Evolutionary conservation across 2,329 filamentous ascomycete genomes (phyloP), one percentile per base, ranked within the genome.

Genomic region (Chrysoporthe puriensis): DNA sequence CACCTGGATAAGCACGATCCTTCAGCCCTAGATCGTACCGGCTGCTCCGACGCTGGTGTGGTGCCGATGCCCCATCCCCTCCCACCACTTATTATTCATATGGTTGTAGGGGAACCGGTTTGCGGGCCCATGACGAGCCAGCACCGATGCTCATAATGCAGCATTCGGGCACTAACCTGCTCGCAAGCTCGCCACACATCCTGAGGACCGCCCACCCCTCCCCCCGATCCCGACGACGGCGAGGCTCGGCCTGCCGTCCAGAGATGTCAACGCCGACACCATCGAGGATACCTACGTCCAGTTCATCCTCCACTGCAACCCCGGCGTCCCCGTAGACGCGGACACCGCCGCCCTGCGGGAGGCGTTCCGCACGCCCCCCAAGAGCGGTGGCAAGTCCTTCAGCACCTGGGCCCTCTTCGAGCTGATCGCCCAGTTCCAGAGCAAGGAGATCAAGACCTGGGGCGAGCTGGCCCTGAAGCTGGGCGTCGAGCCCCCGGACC

Each of bases 261-360:
- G 85, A 70, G 82, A 88, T 69, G 88, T 97, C 42, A 89, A 87
- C 3, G 85, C 88, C 73, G 85, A 86, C 1, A 91, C 86, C 14
- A 90, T 97, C 71, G 92, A 94, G 74, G 88, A 95, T 76, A 90
- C 92, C 62, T 97, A 94, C 76, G 90, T 94, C 69, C 79, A 83
- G 72, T 97, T 97, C 77, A 91, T 97, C 73, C 84, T 97, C 67
- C 93, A 94, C 78, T 97, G 94, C 83, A 97, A 97, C 77, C 94
- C 94, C 5, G 89, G 87, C 56, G 89, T 97, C 62, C 84, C 91
- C 2, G 77, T 84, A n/a, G 85, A 88, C 18, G 86, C 87, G 56
- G 91, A 96, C 78, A 91, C 92, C 0, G 79, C 84, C 3, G 88
- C 90, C 64, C 80, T 97, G 60, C 87, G 89, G 67, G 91, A 91